These are phyloP conservation scores for Lactarius psammicola DNA, from an alignment of 768 basidiomycete genomes.

Conservation along the genomic window DNA sequence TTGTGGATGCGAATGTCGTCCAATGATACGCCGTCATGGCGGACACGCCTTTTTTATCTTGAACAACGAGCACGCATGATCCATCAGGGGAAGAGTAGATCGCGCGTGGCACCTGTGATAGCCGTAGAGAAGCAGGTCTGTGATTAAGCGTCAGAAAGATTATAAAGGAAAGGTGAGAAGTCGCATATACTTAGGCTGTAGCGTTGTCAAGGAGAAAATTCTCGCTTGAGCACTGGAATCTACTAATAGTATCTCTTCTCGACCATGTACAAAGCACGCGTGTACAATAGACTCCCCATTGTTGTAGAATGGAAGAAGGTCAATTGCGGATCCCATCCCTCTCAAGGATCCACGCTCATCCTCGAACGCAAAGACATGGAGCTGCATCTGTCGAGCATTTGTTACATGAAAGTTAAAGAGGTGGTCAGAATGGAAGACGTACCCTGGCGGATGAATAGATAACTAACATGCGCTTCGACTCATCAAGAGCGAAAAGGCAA, in stretches of 20 bases:
- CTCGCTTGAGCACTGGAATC: conserved; percentile 46
- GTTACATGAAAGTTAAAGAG: neutral
- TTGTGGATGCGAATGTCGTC: conserved; percentile 52
- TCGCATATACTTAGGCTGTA: conserved; percentile 48
- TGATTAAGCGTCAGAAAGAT: neutral
- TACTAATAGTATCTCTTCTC: conserved; percentile 53
- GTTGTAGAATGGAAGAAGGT: conserved; percentile 47
- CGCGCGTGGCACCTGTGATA: conserved; percentile 37
- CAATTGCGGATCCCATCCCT: conserved; percentile 42
- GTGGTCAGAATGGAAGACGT: neutral
- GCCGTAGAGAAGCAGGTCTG: conserved; percentile 47
- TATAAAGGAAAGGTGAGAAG: too few species aligned
- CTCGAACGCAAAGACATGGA: conserved; percentile 51
- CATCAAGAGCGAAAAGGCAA: conserved; percentile 50
- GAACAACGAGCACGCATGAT: conserved; percentile 47
- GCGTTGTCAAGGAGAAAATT: conserved; percentile 52
- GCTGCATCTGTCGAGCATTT: conserved; percentile 29
- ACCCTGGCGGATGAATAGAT: conserved; percentile 47
- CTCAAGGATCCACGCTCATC: conserved; percentile 44
- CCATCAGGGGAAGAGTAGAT: conserved; percentile 54
- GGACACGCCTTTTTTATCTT: conserved; percentile 16
- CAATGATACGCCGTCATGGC: conserved; percentile 50
- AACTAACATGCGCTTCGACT: conserved; percentile 49
- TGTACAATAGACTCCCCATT: conserved; percentile 33
- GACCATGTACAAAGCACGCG: conserved; percentile 48